These are phyloP conservation scores for Neurospora tetraspora DNA, from an alignment of 495 filamentous ascomycete genomes.

Conservation along the genomic window DNA sequence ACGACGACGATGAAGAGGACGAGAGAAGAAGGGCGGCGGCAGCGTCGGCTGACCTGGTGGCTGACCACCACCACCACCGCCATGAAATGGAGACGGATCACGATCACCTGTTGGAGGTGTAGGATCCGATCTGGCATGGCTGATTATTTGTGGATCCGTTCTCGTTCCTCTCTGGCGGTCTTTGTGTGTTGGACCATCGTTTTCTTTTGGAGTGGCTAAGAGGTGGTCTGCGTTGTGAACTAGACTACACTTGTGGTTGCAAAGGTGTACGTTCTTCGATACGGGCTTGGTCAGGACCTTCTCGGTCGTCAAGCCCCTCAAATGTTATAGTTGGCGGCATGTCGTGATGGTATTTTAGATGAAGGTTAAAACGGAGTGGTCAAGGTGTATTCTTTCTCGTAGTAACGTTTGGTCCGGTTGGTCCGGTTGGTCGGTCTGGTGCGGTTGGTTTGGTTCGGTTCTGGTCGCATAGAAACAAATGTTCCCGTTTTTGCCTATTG, in stretches of 20 bases:
- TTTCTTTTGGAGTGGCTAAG: background rate
- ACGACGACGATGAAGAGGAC: constrained; percentile 40
- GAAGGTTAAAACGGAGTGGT: background rate
- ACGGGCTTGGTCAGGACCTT: background rate
- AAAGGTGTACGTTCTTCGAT: background rate
- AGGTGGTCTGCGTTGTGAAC: background rate
- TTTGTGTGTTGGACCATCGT: background rate
- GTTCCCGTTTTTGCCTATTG: background rate
- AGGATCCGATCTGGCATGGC: background rate
- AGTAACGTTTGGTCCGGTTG: background rate
- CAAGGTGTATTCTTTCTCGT: background rate
- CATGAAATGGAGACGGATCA: constrained; percentile 21
- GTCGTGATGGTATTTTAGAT: background rate
- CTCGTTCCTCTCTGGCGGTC: background rate
- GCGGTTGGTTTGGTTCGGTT: background rate
- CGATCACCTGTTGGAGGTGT: background rate
- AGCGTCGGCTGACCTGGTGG: constrained; percentile 18
- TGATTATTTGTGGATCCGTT: background rate
- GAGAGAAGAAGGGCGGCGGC: background rate
- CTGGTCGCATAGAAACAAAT: background rate
- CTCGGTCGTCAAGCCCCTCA: background rate
- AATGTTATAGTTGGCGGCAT: background rate
- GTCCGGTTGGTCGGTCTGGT: background rate
- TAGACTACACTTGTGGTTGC: background rate
- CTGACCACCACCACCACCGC: constrained; percentile 27